Percentiles rank a stretch among this genome's conserved stretches.
These are phyloP conservation scores for Canavalia gladiata DNA, from an alignment of 306 rosid genomes.

Conservation along the genomic window DNA sequence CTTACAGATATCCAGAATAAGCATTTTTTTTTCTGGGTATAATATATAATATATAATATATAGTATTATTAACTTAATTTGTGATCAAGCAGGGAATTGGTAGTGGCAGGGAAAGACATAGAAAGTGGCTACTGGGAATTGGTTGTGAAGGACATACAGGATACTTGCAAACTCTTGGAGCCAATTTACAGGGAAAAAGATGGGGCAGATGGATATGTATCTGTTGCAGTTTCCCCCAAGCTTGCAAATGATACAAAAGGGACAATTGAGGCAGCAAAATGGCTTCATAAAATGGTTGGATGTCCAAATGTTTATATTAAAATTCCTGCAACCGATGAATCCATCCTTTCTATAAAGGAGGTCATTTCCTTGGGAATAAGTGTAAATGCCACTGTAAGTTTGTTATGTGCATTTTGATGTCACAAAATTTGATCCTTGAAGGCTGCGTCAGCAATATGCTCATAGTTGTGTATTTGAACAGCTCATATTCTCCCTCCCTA, in stretches of 20 bases:
- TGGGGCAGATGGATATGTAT: conserved; percentile 87
- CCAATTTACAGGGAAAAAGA: conserved; percentile 72
- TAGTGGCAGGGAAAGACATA: conserved; percentile 74
- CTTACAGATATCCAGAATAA: too few relatives aligned
- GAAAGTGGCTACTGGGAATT: conserved; percentile 91
- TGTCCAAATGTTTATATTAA: conserved; percentile 81
- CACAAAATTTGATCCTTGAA: background rate
- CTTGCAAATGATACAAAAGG: conserved; percentile 84
- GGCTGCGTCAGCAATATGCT: conserved; percentile 31
- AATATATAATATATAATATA: background rate
- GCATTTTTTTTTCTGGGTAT: background rate
- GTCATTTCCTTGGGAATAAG: conserved; percentile 88
- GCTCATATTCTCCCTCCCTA: conserved; percentile 84
- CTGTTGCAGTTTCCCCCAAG: conserved; percentile 81
- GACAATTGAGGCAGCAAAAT: conserved; percentile 87
- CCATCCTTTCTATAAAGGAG: conserved; percentile 81
- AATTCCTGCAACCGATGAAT: conserved; percentile 88
- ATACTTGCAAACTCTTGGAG: conserved; percentile 88
- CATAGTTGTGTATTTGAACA: conserved; percentile 50
- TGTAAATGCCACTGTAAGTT: conserved; percentile 92
- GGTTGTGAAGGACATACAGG: conserved; percentile 93
- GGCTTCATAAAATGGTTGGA: conserved; percentile 78
- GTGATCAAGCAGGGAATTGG: conserved; percentile 65
- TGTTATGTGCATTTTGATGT: conserved; percentile 30
- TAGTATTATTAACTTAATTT: conserved; percentile 32